These are phyloP conservation scores for Spencermartinsiella europaea DNA, from an alignment of 805 yeast species.

Conservation along the genomic window DNA sequence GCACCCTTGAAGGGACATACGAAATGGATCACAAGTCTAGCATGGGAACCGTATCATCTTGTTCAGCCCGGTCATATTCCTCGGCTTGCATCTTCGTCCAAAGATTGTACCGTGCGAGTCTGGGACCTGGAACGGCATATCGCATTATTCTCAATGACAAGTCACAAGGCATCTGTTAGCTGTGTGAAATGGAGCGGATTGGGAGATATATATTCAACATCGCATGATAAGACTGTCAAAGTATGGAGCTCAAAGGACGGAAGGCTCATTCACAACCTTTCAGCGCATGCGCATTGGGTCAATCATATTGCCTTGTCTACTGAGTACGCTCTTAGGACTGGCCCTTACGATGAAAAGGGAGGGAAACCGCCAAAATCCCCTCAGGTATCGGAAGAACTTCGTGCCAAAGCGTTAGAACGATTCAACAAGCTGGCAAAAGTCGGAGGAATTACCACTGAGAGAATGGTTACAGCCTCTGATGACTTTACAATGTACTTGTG, in stretches of 20 bases:
- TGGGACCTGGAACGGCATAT: slow-evolving; percentile 80
- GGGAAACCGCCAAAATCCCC: slow-evolving; percentile 23
- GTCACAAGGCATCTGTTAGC: slow-evolving; percentile 84
- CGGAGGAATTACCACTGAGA: slow-evolving; percentile 56
- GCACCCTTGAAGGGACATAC: slow-evolving; percentile 72
- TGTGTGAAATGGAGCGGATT: slow-evolving; percentile 98
- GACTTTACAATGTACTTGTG: slow-evolving; percentile 97
- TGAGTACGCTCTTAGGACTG: slow-evolving; percentile 79
- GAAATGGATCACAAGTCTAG: slow-evolving; percentile 82
- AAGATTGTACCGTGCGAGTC: slow-evolving; percentile 81
- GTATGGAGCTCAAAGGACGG: slow-evolving; percentile 87
- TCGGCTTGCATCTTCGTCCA: slow-evolving; percentile 78
- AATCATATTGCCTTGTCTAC: slow-evolving; percentile 90
- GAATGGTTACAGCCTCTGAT: slow-evolving; percentile 91
- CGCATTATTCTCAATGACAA: slow-evolving; percentile 67
- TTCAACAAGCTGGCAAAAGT: slow-evolving; percentile 59
- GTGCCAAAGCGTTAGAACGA: slow-evolving; percentile 49
- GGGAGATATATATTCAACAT: slow-evolving; percentile 76
- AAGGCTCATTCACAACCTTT: slow-evolving; percentile 67
- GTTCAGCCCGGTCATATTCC: slow-evolving; percentile 54
- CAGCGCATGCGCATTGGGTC: slow-evolving; percentile 97
- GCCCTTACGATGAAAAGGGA: slow-evolving; percentile 78
- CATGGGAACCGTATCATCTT: slow-evolving; percentile 93
- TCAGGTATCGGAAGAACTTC: slow-evolving; percentile 38
- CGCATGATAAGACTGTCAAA: slow-evolving; percentile 91